Percentiles rank a stretch among this genome's conserved stretches.
Evolutionary conservation across 164 flowering plant species (phyloP).

Genomic region (Magnolia kwangsiensis): DNA sequence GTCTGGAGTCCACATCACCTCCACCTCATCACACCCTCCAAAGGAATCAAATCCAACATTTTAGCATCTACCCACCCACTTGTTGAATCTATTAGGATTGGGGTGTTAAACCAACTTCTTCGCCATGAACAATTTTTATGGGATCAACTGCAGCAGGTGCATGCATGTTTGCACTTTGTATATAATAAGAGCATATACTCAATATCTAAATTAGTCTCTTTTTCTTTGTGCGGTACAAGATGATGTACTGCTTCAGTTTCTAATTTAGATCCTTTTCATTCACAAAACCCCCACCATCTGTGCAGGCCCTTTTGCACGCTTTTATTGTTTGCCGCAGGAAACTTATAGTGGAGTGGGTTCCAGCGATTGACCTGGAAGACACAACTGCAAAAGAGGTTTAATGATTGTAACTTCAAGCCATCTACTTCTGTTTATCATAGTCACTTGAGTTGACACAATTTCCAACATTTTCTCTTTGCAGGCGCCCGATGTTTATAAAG

Average conservation of each 20-base stretch:
- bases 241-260: neutral
- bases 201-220: neutral
- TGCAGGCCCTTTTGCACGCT: constrained; percentile 94
- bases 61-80: too few species aligned
- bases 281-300: neutral
- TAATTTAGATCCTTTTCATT: neutral
- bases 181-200: neutral
- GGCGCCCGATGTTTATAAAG: constrained; percentile 59
- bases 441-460: neutral
- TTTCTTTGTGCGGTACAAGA: neutral
- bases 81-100: too few species aligned
- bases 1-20: too few species aligned
- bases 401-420: constrained; percentile 2
- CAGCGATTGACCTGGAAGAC: constrained; percentile 83
- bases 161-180: neutral
- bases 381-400: constrained; percentile 53
- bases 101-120: too few species aligned
- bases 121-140: too few species aligned
- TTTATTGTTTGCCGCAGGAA: constrained; percentile 67
- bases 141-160: neutral
- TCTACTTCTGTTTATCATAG: constrained; percentile 1
- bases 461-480: constrained; percentile 30
- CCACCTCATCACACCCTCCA: too few species aligned
- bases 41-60: too few species aligned
- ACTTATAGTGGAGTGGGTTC: constrained; percentile 73